A percentile compares a stretch with the other conserved stretches of the same genome.
Conservation (phyloP, 495 filamentous ascomycete genomes). For the Trichoderma virens region DNA sequence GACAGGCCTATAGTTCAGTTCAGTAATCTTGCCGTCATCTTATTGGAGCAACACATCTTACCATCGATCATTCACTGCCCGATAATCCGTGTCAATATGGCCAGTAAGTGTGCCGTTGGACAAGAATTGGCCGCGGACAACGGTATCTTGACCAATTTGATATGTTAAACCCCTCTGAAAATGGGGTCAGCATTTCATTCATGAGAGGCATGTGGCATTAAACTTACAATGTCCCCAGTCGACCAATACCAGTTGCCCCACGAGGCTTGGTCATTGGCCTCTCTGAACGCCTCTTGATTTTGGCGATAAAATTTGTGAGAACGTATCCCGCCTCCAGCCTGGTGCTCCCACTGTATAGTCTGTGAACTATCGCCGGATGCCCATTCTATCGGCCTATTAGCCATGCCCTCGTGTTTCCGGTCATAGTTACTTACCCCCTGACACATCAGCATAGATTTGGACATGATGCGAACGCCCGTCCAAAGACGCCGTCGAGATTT, state of each 20-base stretch:
- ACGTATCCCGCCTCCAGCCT: slow-evolving; percentile 26
- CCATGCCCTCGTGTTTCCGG: slow-evolving; percentile 13
- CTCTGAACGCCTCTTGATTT: slow-evolving; percentile 59
- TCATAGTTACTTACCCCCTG: slow-evolving; percentile 65
- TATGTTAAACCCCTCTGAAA: slow-evolving; percentile 33
- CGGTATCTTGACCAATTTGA: slow-evolving; percentile 60
- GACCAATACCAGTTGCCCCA: slow-evolving; percentile 80
- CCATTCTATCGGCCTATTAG: slow-evolving; percentile 26
- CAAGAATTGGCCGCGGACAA: slow-evolving; percentile 60
- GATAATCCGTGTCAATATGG: slow-evolving; percentile 54
- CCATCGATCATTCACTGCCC: slow-evolving; percentile 65
- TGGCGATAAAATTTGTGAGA: slow-evolving; percentile 52
- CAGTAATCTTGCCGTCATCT: not conserved
- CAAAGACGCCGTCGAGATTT: slow-evolving; percentile 49
- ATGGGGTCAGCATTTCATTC: slow-evolving; percentile 15
- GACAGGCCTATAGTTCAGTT: slow-evolving; percentile 47
- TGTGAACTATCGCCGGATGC: slow-evolving; percentile 33
- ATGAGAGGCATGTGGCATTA: not conserved
- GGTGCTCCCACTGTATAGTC: slow-evolving; percentile 33
- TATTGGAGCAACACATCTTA: slow-evolving; percentile 15
- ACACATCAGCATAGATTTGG: slow-evolving; percentile 78
- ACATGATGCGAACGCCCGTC: slow-evolving; percentile 57
- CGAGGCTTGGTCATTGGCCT: slow-evolving; percentile 64
- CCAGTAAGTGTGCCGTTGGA: slow-evolving; percentile 55
- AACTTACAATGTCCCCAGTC: slow-evolving; percentile 38